phyloP scores from a whole-genome alignment of 179 eudicot genomes.

The Beta macrorhiza region DNA sequence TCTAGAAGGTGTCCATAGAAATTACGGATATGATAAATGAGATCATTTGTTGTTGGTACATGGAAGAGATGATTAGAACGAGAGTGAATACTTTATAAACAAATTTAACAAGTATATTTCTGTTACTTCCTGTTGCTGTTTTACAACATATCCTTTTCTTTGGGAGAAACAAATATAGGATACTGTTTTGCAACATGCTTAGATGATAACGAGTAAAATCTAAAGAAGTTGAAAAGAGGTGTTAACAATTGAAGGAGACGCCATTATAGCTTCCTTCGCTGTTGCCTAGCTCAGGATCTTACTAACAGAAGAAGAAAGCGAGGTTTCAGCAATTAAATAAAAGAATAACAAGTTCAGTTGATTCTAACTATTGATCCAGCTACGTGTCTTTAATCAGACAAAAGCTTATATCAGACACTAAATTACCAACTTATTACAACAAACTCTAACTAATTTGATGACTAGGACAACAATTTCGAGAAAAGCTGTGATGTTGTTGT shows the following conservation, averaged over 20 bases:
- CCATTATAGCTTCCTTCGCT: too few species aligned
- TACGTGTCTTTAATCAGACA: too few species aligned
- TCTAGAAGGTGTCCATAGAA: not conserved
- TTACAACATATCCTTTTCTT: not conserved
- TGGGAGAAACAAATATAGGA: not conserved
- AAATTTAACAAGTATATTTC: not conserved
- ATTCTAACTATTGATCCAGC: too few species aligned
- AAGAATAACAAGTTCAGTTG: too few species aligned
- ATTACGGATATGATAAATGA: not conserved
- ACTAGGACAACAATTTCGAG: too few species aligned
- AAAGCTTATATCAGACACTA: too few species aligned
- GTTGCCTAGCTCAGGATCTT: too few species aligned
- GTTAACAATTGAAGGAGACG: not conserved
- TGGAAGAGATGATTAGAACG: not conserved
- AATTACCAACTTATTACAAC: too few species aligned
- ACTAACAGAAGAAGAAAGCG: too few species aligned
- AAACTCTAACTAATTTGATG: too few species aligned
- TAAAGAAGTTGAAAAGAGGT: not conserved
- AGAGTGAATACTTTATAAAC: not conserved
- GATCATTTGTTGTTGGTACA: not conserved
- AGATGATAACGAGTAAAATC: not conserved
- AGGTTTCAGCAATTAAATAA: too few species aligned
- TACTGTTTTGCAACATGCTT: not conserved
- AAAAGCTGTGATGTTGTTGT: not conserved
- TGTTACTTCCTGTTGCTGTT: not conserved